A percentile compares a stretch with the other conserved stretches of the same genome.
These are phyloP conservation scores for Anthostomella pinea DNA, from an alignment of 2,329 filamentous ascomycete species.

Conservation along the genomic window DNA sequence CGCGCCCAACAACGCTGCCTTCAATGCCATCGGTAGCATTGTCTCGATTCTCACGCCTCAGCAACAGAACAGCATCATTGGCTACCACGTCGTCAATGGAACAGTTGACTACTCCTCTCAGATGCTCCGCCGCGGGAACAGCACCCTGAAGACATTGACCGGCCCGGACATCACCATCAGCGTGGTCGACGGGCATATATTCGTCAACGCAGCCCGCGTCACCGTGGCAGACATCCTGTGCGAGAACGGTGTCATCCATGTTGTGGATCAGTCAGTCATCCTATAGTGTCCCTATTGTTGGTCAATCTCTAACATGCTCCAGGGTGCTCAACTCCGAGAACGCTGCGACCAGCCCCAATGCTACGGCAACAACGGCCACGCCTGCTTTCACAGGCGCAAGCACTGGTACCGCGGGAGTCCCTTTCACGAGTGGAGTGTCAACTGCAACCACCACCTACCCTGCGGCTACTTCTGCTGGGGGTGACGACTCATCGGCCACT, in stretches of 20 bases:
- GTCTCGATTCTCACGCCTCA: conserved; percentile 44
- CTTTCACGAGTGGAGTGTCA: conserved; percentile 55
- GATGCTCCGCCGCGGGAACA: conserved; percentile 31
- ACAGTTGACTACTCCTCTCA: conserved; percentile 53
- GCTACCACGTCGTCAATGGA: conserved; percentile 62
- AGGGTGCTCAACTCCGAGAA: conserved; percentile 58
- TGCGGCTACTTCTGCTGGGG: conserved; percentile 31
- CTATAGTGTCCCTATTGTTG: too few species aligned
- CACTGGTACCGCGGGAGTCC: conserved; percentile 42
- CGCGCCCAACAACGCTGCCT: conserved; percentile 59
- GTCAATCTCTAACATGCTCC: too few species aligned
- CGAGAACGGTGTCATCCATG: conserved; percentile 55
- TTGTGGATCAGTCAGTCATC: conserved; percentile 51
- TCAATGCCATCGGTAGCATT: conserved; percentile 54
- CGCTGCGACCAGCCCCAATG: conserved; percentile 40
- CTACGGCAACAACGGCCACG: conserved; percentile 41
- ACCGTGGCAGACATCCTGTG: conserved; percentile 47
- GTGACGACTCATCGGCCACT: conserved; percentile 25
- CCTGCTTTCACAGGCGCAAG: conserved; percentile 55
- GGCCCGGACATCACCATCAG: conserved; percentile 47
- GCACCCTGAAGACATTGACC: conserved; percentile 36
- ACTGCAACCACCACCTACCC: conserved; percentile 39
- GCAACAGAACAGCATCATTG: conserved; percentile 51
- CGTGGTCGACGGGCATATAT: conserved; percentile 39
- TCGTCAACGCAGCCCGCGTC: conserved; percentile 50